phyloP scores from a whole-genome alignment of 73 alveolate genomes.

The Blepharisma stoltei region DNA sequence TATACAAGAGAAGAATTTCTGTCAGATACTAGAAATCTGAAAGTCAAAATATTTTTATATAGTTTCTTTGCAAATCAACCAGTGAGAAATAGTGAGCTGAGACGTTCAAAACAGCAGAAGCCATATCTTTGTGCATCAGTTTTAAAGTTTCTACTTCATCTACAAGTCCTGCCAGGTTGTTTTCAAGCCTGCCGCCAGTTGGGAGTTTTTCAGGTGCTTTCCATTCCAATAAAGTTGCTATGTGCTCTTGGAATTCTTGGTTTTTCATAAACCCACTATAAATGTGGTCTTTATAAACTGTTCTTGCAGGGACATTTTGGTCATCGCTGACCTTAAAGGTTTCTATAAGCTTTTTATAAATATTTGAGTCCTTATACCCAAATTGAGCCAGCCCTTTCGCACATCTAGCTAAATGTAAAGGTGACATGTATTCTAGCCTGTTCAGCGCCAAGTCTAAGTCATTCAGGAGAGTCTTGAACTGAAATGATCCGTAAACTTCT shows the following conservation, averaged over 20 bases:
- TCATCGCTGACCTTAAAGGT: not conserved
- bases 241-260: not conserved
- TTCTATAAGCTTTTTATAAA: not conserved
- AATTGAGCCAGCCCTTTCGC: constrained; percentile 9
- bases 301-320: not conserved
- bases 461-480: not conserved
- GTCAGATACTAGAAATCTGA: too few species aligned
- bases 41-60: too few species aligned
- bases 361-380: constrained; percentile 15
- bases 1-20: too few species aligned
- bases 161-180: not conserved
- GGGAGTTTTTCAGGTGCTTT: not conserved
- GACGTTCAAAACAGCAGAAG: constrained; percentile 18
- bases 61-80: not conserved
- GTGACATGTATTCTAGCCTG: constrained; percentile 3
- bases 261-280: not conserved
- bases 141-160: not conserved
- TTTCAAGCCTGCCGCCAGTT: too few species aligned
- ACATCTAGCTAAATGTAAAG: not conserved
- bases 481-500: not conserved
- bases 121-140: not conserved
- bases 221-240: constrained; percentile 25
- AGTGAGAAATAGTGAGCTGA: not conserved
- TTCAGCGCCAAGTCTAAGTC: constrained; percentile 10
- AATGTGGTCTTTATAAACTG: constrained; percentile 4